Base-by-base conservation (phyloP, 768 basidiomycete genomes). In the Wakefieldia striispora region DNA sequence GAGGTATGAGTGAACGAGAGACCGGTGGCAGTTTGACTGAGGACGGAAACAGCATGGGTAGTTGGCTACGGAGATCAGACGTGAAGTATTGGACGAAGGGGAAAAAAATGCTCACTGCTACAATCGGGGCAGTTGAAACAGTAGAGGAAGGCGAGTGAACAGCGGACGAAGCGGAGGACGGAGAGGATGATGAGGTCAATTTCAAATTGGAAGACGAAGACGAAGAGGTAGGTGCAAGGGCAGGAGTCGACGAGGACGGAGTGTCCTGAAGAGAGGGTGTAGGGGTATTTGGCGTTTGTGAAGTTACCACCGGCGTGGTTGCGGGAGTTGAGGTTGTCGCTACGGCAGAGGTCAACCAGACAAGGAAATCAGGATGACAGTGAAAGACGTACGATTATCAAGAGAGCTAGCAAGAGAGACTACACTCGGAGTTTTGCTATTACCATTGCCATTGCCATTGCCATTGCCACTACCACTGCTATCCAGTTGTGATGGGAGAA, bases 71-170 rank as follows among this genome's bases (percentile, higher is more conserved):
- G 12, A 14, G 7, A 27, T 9, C 17, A 42, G 35, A 46, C 3
- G 23, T 1, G 21, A 40, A 1, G n/a, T 6, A 7, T 24, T 33
- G 5, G 10, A 31, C 11, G 40, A 6, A 37, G 4, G n/a, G n/a
- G 12, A 8, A 23, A 14, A n/a, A 55, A 50, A 14, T 50, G 43
- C 66, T 56, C 35, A 70, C 65, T 49, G 53, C 47, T 47, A 20
- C 45, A 26, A n/a, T 17, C 31, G 13, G 17, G 12, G 36, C 17
- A 7, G 46, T 43, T 1, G 54, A 42, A 14, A 19, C 45, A 10
- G 60, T 11, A 26, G 59, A 45, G 12, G 55, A 26, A 7, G 54
- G 27, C 10, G 9, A 4, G 51, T 14, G 29, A 26, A 24, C 2
- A 4, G 62, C 53, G 16, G 59, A 42, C 4, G 53, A 35, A 2